phyloP scores from a whole-genome alignment of 257 asterid genomes.

The Salvia miltiorrhiza region DNA sequence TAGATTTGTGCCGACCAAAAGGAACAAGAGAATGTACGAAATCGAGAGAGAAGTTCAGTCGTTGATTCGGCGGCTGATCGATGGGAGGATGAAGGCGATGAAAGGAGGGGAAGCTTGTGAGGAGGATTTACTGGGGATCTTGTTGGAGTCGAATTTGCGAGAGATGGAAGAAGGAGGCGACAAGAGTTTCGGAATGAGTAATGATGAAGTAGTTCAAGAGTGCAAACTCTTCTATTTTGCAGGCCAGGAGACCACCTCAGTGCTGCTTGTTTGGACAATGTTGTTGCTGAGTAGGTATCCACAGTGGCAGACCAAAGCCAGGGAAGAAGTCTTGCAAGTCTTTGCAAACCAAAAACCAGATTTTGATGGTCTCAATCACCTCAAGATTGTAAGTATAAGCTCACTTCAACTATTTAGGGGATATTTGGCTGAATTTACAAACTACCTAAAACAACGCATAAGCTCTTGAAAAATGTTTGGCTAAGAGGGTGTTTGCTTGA shows the following conservation, averaged over 20 bases:
- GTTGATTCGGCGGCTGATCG: conserved; percentile 26
- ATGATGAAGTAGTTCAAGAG: conserved; percentile 35
- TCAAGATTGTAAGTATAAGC: conserved; percentile 42
- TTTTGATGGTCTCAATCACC: conserved; percentile 32
- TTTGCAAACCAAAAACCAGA: conserved; percentile 28
- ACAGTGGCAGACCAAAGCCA: conserved; percentile 46
- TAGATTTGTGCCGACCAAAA: conserved; percentile 38
- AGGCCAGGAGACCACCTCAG: conserved; percentile 47
- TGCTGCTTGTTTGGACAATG: conserved; percentile 45
- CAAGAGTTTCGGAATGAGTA: conserved; percentile 34
- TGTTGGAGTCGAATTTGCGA: conserved; percentile 29
- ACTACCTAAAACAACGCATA: no score
- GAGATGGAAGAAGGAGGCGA: conserved; percentile 27
- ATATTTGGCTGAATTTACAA: no score
- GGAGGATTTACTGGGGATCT: conserved; percentile 29
- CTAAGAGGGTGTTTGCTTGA: no score
- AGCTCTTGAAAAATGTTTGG: no score
- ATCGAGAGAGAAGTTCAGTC: conserved; percentile 25
- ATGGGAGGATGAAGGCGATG: conserved; percentile 28
- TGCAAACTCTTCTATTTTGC: conserved; percentile 53
- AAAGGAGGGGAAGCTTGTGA: conserved; percentile 26
- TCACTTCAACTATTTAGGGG: no score
- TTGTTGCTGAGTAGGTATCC: conserved; percentile 30
- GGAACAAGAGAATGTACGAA: conserved; percentile 38
- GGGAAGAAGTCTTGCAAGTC: conserved; percentile 39